These are phyloP conservation scores for Scutellaria minor DNA, from an alignment of 257 asterid species.

Conservation along the genomic window DNA sequence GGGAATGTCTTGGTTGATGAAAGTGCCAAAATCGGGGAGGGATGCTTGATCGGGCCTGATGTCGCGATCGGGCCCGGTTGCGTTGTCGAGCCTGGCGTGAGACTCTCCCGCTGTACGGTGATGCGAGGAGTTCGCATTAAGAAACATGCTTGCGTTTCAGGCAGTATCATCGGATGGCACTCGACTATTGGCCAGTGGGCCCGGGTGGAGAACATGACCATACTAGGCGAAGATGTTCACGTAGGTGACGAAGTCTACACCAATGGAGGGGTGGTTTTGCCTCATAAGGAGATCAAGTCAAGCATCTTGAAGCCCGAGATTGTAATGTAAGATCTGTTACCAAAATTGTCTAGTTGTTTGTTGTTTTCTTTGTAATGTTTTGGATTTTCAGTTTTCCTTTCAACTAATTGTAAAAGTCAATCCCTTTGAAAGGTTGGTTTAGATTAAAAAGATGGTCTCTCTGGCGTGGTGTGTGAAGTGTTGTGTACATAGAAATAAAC, in stretches of 20 bases:
- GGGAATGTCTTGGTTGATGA: conserved; percentile 81
- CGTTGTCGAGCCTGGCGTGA: conserved; percentile 80
- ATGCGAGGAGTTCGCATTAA: conserved; percentile 89
- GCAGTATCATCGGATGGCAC: conserved; percentile 95
- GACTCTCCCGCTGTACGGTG: conserved; percentile 85
- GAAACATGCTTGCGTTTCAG: conserved; percentile 74
- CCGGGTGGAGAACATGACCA: conserved; percentile 93
- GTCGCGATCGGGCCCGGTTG: conserved; percentile 91
- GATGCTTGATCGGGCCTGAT: conserved; percentile 89
- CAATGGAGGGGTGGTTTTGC: conserved; percentile 87
- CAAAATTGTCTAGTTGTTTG: conserved; percentile 24
- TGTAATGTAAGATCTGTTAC: conserved; percentile 59
- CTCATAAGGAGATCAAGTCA: conserved; percentile 88
- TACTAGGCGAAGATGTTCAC: conserved; percentile 88
- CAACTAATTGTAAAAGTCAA: conserved; percentile 38
- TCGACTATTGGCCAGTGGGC: conserved; percentile 95
- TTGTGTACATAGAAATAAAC: conserved; percentile 43
- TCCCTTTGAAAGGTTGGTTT: conserved; percentile 7
- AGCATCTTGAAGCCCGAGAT: conserved; percentile 87
- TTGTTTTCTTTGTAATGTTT: background rate
- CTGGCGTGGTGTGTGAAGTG: conserved; percentile 30
- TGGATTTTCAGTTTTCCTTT: conserved; percentile 22
- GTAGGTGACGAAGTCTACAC: conserved; percentile 83
- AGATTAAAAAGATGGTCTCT: conserved; percentile 18
- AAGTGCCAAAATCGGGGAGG: conserved; percentile 80